Conservation (phyloP, 2,329 filamentous ascomycete genomes). For the Trichoderma sp. region DNA sequence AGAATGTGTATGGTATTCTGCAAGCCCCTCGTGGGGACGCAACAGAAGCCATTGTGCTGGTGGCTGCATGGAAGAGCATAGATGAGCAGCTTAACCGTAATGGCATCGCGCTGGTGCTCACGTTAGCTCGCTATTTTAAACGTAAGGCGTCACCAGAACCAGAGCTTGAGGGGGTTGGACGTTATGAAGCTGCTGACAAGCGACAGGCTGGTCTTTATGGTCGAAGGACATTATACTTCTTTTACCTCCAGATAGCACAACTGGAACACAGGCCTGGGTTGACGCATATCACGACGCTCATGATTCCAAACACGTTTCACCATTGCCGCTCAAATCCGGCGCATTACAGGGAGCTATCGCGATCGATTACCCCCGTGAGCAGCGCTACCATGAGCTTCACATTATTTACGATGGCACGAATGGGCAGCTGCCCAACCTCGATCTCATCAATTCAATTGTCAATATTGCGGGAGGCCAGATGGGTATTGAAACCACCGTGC, state of each 20-base stretch:
- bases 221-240: conserved; percentile 97
- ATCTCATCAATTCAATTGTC: conserved; percentile 92
- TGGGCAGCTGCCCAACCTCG: conserved; percentile 91
- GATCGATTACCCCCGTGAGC: conserved; percentile 87
- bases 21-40: conserved; percentile 94
- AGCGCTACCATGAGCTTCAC: conserved; percentile 83
- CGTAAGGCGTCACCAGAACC: conserved; percentile 46
- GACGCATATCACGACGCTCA: conserved; percentile 96
- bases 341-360: conserved; percentile 89
- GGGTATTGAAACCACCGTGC: conserved; percentile 80
- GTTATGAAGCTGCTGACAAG: conserved; percentile 27
- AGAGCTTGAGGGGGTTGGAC: background rate
- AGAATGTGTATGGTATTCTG: conserved; percentile 92
- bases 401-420: conserved; percentile 95
- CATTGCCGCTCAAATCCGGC: conserved; percentile 86
- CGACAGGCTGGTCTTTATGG: conserved; percentile 89
- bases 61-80: conserved; percentile 85
- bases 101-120: conserved; percentile 82
- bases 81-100: conserved; percentile 79
- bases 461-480: conserved; percentile 88
- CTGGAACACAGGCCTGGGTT: conserved; percentile 93
- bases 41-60: conserved; percentile 92
- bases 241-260: conserved; percentile 83
- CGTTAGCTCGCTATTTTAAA: conserved; percentile 92
- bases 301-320: conserved; percentile 66